Conservation (phyloP, 2,329 filamentous ascomycete genomes). For the Cladosporium sp. region DNA sequence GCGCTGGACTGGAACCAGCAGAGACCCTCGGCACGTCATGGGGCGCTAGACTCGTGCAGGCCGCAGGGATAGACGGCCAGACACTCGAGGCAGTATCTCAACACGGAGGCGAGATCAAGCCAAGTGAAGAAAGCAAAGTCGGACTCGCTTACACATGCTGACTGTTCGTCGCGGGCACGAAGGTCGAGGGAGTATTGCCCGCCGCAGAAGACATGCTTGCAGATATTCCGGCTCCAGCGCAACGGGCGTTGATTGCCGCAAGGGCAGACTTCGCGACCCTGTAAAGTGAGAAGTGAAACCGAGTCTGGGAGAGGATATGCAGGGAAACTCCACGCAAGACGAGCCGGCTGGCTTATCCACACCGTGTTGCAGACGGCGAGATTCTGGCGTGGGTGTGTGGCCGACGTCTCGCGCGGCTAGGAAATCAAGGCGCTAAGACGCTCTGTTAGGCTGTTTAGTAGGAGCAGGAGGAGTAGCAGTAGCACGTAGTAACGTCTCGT, state of each 20-base stretch:
- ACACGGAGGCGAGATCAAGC: not conserved
- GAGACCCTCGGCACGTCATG: slow-evolving; percentile 12
- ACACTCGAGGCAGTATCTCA: slow-evolving; percentile 7
- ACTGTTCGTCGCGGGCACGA: no score
- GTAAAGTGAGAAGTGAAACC: slow-evolving; percentile 8
- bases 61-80: slow-evolving; percentile 12
- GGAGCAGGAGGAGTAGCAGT: no score
- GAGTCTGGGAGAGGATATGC: slow-evolving; percentile 4
- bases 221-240: not conserved
- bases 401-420: slow-evolving; percentile 1
- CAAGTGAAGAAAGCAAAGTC: not conserved
- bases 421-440: slow-evolving; percentile 4
- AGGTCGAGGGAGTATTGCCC: no score
- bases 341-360: not conserved
- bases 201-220: no score
- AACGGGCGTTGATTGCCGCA: slow-evolving; percentile 5
- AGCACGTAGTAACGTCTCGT: slow-evolving; percentile 10
- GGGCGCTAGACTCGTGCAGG: slow-evolving; percentile 13
- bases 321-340: slow-evolving; percentile 6
- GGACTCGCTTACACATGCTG: no score
- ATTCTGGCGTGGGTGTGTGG: not conserved
- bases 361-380: not conserved
- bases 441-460: not conserved
- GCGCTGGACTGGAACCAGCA: slow-evolving; percentile 12
- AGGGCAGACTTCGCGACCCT: slow-evolving; percentile 13